phyloP scores from a whole-genome alignment of 2,329 filamentous ascomycete species.

The Colletotrichum acutatum region DNA sequence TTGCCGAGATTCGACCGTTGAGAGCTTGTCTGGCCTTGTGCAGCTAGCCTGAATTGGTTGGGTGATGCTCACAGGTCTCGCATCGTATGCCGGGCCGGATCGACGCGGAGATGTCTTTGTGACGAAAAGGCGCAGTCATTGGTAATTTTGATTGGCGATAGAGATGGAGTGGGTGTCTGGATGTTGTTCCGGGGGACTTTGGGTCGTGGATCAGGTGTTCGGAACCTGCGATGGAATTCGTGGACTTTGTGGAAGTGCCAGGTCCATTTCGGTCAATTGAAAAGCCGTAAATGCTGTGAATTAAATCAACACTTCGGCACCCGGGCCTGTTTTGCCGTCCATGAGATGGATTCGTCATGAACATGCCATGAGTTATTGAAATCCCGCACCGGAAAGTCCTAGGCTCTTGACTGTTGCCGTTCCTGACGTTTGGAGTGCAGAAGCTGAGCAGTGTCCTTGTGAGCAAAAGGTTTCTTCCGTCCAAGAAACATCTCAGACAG shows the following conservation, averaged over 20 bases:
- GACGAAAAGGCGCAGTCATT: not conserved
- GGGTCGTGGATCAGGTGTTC: not conserved
- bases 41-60: not conserved
- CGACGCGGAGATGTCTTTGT: not conserved
- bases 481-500: not conserved
- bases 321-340: not conserved
- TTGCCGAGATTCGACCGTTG: not conserved
- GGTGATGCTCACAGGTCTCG: not conserved
- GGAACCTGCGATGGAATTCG: not conserved
- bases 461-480: not conserved
- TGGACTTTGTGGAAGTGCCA: not conserved
- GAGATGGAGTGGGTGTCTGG: not conserved
- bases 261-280: not conserved
- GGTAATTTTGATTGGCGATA: fast-evolving
- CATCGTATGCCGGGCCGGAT: not conserved
- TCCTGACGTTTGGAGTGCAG: not conserved
- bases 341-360: fast-evolving
- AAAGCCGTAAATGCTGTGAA: not conserved
- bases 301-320: not conserved
- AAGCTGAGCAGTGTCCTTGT: not conserved
- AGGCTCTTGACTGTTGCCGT: not conserved
- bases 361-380: not conserved
- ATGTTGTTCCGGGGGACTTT: not conserved
- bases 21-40: no score
- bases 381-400: not conserved